A percentile compares a stretch with the other conserved stretches of the same genome.
phyloP scores from a whole-genome alignment of 148 eudicot genomes.

The Selenicereus undatus region DNA sequence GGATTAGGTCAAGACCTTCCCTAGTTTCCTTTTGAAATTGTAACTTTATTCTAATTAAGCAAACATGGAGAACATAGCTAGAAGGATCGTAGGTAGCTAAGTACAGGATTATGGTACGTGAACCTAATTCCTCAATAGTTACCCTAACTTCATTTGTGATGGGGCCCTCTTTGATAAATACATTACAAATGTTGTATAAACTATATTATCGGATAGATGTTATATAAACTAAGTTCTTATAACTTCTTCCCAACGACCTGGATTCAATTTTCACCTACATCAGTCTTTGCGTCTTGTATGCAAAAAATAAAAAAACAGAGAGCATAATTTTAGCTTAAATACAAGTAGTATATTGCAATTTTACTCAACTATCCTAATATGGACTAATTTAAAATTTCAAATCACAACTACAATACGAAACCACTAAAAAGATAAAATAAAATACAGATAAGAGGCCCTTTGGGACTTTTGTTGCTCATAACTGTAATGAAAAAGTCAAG shows the following conservation, averaged over 20 bases:
- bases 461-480: background rate
- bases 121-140: too few relatives aligned
- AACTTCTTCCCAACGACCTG: too few relatives aligned
- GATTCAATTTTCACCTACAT: too few relatives aligned
- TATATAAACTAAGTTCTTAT: too few relatives aligned
- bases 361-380: background rate
- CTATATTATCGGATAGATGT: too few relatives aligned
- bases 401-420: background rate
- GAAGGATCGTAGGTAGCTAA: background rate
- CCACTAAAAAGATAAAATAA: background rate
- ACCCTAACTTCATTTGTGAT: too few relatives aligned
- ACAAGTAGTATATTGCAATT: background rate
- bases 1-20: slow-evolving; percentile 1
- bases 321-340: too few relatives aligned
- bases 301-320: too few relatives aligned
- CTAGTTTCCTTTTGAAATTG: background rate
- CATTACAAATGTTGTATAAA: too few relatives aligned
- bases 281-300: too few relatives aligned
- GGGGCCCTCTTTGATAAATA: too few relatives aligned
- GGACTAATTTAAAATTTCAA: background rate
- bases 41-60: background rate
- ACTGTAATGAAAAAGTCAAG: background rate
- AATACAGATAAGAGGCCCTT: background rate
- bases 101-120: background rate
- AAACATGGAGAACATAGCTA: background rate